phyloP scores from a whole-genome alignment of 148 eudicot genomes.

The Nyssa sinensis region DNA sequence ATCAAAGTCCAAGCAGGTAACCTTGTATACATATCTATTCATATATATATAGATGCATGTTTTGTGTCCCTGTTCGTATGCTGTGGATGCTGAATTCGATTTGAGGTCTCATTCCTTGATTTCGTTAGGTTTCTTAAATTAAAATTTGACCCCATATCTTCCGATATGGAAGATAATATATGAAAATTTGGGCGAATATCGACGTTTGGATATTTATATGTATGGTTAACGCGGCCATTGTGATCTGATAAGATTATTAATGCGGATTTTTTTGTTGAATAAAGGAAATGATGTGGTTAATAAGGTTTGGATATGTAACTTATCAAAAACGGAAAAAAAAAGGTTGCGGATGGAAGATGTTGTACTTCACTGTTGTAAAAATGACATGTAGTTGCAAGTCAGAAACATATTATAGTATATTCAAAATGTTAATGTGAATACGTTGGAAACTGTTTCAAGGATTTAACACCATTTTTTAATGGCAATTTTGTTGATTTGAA shows the following conservation, averaged over 20 bases:
- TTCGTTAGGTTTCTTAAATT: background rate
- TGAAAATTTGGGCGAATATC: background rate
- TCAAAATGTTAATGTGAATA: too few relatives aligned
- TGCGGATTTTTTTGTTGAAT: background rate
- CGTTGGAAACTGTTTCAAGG: background rate
- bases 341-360: background rate
- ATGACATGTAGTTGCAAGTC: too few relatives aligned
- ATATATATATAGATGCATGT: background rate
- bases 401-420: too few relatives aligned
- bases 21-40: slow-evolving; percentile 1
- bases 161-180: background rate
- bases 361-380: too few relatives aligned
- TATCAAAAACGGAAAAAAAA: too few relatives aligned
- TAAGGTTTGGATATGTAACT: background rate
- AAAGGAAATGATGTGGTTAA: background rate
- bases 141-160: background rate
- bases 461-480: background rate
- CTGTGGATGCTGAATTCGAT: slow-evolving; percentile 10
- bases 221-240: background rate
- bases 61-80: too few relatives aligned
- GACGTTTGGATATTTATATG: background rate
- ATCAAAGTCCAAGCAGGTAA: slow-evolving; percentile 57
- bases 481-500: background rate
- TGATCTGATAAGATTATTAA: too few relatives aligned
- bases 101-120: background rate